Evolutionary conservation across 106 monocot genomes (phyloP), one percentile per base, ranked within the genome.

Genomic region (Triglochin maritima): DNA sequence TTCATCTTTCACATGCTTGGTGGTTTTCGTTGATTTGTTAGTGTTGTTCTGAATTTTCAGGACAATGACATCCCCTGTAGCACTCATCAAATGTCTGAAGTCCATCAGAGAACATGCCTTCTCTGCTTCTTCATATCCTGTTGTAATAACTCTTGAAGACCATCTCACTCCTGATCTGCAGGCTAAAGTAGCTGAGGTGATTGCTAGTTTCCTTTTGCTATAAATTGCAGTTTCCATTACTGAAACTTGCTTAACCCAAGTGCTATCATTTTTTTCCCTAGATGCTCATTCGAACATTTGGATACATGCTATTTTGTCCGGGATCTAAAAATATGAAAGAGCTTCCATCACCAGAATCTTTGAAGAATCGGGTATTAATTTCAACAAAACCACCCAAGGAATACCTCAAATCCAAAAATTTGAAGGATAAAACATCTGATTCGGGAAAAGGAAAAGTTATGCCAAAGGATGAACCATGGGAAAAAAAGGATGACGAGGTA

Each of bases 321-420:
- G 77, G 82, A 45, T 59, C 77, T 62, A 81, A 82, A 41, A 53
- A 56, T 56, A 9, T 77, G 61, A 42, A 82, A 63, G 79, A 91
- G 46, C 82, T 87, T 49, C 87, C 87, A 56, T 91, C 90, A 42
- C 90, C 87, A 16, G 84, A 91, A 74, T 62, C 71, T 65, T 67
- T 91, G 49, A 87, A 87, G 69, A 71, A 76, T 4, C 77, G 78
- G 59, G 72, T 91, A 54, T 82, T 91, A 60, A 77, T 91, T 66
- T 91, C 90, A 56, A 91, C 90, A 16, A 91, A 91, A 74, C 90
- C 90, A 8, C 90, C 90, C 46, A 84, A 91, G 76, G 90, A 91
- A 57, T 91, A 91, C 51, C 90, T 84, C 62, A 80, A 80, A 71
- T 63, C 82, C 15, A 89, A 89, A 61, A 73, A 56, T 56, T 60